phyloP scores from a whole-genome alignment of 1,284 basidiomycete genomes.

The Puccinia triticina region DNA sequence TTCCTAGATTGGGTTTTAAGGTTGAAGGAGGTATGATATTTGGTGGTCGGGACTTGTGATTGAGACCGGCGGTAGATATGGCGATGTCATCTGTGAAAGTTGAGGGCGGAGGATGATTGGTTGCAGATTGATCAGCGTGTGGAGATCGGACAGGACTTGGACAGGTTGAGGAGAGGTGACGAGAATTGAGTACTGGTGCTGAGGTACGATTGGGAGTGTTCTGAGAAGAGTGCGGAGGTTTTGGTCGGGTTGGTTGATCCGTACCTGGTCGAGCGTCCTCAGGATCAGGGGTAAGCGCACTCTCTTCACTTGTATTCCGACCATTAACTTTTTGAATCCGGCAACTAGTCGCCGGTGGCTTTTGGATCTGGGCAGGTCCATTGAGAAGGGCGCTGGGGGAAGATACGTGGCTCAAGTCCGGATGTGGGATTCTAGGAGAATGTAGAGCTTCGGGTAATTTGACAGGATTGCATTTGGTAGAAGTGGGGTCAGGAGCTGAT shows the following conservation, averaged over 20 bases:
- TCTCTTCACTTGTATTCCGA: conserved; percentile 48
- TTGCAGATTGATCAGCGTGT: not conserved
- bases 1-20: conserved; percentile 6
- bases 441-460: conserved; percentile 6
- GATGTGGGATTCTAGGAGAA: not conserved
- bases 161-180: not conserved
- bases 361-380: not conserved
- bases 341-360: not conserved
- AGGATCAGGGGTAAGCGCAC: conserved; percentile 49
- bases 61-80: not conserved
- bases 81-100: not conserved
- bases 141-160: conserved; percentile 14
- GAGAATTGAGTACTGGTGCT: conserved; percentile 16
- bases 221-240: conserved; percentile 1
- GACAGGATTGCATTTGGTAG: not conserved
- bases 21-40: conserved; percentile 41
- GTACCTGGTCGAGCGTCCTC: conserved; percentile 33
- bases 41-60: conserved; percentile 14
- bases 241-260: not conserved
- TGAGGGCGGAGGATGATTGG: not conserved
- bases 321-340: conserved; percentile 7
- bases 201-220: not conserved
- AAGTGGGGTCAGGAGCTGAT: not conserved
- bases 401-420: not conserved
- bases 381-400: not conserved